A percentile compares a stretch with the other conserved stretches of the same genome.
Evolutionary conservation across 225 moss, liverwort and hornwort species (phyloP).

Genomic region (Polytrichum formosum): DNA sequence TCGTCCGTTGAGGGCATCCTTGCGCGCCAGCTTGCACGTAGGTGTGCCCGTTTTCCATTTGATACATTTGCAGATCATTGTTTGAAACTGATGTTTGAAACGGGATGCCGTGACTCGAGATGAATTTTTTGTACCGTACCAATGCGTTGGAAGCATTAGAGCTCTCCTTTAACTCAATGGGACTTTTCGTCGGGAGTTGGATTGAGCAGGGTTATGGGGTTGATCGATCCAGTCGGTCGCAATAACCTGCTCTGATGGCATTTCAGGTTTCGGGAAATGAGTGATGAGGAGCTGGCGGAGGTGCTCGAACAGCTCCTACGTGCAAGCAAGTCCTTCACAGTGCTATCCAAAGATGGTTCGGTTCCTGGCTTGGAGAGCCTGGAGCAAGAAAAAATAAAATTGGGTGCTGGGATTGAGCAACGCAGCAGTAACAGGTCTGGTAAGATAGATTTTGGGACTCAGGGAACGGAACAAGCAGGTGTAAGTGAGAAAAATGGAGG

Average conservation of each 20-base stretch:
- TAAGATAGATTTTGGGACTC: background rate
- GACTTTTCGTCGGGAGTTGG: background rate
- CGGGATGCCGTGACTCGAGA: background rate
- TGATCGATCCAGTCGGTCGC: background rate
- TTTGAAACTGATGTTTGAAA: background rate
- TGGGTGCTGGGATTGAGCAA: background rate
- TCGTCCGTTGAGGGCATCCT: slow-evolving; percentile 14
- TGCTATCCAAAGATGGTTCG: background rate
- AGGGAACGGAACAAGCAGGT: background rate
- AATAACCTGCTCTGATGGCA: background rate
- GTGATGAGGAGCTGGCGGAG: slow-evolving; percentile 19
- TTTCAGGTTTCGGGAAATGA: slow-evolving; percentile 21
- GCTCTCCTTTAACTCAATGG: background rate
- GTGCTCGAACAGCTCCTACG: slow-evolving; percentile 18
- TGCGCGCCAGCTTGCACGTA: slow-evolving; percentile 25
- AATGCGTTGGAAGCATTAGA: background rate
- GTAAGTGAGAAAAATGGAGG: background rate
- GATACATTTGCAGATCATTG: background rate
- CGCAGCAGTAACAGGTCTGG: background rate
- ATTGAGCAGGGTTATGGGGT: background rate
- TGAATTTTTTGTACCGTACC: background rate
- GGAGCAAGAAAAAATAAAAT: background rate
- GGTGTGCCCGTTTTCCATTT: slow-evolving; percentile 11
- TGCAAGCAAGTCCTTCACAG: slow-evolving; percentile 12
- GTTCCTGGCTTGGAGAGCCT: slow-evolving; percentile 4